Conservation (phyloP, 2,329 filamentous ascomycete species). For the Bertia moriformis region DNA sequence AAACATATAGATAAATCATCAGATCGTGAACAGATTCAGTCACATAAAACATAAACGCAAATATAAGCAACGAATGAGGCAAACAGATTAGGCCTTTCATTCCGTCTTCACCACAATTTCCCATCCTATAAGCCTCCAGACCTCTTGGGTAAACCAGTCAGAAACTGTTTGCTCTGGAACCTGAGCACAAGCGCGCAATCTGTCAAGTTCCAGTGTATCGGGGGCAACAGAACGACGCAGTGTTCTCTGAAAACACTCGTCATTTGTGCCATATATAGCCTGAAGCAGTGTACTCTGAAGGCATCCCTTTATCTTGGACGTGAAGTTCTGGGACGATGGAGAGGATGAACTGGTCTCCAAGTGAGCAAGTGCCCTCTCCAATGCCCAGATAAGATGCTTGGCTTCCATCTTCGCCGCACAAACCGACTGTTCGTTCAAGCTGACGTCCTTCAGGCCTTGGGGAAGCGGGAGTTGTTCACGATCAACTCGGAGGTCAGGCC, state of each 20-base stretch:
- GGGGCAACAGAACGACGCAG: constrained; percentile 10
- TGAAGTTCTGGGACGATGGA: constrained; percentile 6
- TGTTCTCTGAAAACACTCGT: constrained; percentile 12
- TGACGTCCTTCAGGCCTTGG: constrained; percentile 11
- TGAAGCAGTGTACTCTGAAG: constrained; percentile 23
- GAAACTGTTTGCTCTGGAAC: constrained; percentile 18
- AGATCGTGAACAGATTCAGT: no score
- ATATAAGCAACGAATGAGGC: no score
- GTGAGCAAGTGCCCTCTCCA: constrained; percentile 14
- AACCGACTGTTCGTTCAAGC: constrained; percentile 9
- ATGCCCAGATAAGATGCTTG: constrained; percentile 16
- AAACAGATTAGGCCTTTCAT: no score
- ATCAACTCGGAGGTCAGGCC: background rate
- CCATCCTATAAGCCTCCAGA: constrained; percentile 44
- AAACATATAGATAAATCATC: no score
- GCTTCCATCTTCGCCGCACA: constrained; percentile 15
- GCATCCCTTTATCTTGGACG: constrained; percentile 10
- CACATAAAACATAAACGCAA: no score
- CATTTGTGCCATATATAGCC: constrained; percentile 20
- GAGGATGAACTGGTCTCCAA: constrained; percentile 6
- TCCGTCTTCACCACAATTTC: no score
- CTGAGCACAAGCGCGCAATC: constrained; percentile 2
- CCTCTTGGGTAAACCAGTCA: constrained; percentile 37
- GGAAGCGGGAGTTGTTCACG: constrained; percentile 10
- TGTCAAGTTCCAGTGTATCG: constrained; percentile 6